These are phyloP conservation scores for Seminavis robusta DNA, from an alignment of 108 stramenopile species.

Conservation along the genomic window DNA sequence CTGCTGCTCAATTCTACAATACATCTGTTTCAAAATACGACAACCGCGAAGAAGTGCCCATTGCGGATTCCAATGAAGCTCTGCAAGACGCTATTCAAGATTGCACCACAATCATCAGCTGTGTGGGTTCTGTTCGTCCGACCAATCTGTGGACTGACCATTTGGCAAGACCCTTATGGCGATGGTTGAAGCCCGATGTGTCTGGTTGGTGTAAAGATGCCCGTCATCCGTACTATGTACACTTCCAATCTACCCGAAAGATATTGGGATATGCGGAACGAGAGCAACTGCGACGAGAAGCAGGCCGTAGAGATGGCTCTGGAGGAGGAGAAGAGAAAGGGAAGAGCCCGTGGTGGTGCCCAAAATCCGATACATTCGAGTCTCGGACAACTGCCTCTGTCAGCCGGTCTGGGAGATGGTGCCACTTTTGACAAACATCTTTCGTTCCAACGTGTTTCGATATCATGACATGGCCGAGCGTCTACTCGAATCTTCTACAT, in stretches of 20 bases:
- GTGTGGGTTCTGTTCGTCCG: slow-evolving; percentile 49
- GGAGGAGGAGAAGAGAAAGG: slow-evolving; percentile 23
- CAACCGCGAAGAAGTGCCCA: slow-evolving; percentile 22
- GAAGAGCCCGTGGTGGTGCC: slow-evolving; percentile 8
- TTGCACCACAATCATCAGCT: slow-evolving; percentile 60
- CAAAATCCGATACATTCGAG: slow-evolving; percentile 66
- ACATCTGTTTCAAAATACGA: slow-evolving; percentile 34
- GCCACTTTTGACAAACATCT: slow-evolving; percentile 48
- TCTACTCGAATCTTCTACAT: slow-evolving; percentile 36
- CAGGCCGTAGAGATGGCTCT: slow-evolving; percentile 26
- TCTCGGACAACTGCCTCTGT: slow-evolving; percentile 48
- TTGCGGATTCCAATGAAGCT: slow-evolving; percentile 34
- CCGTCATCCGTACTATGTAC: slow-evolving; percentile 66
- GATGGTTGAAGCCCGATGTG: slow-evolving; percentile 49
- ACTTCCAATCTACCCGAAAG: slow-evolving; percentile 52
- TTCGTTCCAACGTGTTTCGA: slow-evolving; percentile 51
- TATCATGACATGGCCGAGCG: slow-evolving; percentile 68
- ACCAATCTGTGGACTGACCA: slow-evolving; percentile 68
- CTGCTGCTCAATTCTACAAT: slow-evolving; percentile 35
- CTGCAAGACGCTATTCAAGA: slow-evolving; percentile 48
- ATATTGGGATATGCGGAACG: slow-evolving; percentile 58
- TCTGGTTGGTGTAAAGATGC: slow-evolving; percentile 59
- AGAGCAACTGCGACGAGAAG: slow-evolving; percentile 57
- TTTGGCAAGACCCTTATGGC: slow-evolving; percentile 38
- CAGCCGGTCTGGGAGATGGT: slow-evolving; percentile 50